Evolutionary conservation across 208 protist species (phyloP), one percentile per base, ranked within the genome.

Genomic region (Trypanosoma melophagium): DNA sequence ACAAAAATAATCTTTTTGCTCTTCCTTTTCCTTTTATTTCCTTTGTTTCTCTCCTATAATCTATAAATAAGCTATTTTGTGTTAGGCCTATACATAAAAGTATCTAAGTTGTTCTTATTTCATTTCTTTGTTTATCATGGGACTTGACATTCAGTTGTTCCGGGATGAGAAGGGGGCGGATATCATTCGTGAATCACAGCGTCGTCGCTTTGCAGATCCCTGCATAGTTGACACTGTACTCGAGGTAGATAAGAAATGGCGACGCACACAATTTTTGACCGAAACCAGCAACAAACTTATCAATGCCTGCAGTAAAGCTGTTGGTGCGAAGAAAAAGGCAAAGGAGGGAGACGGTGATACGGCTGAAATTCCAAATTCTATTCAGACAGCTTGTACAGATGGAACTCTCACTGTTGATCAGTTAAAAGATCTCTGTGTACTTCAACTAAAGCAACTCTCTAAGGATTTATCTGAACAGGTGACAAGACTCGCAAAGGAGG

Each of bases 61-160:
- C 28, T 35, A 5, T 35, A 35, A 35, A 35, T 35, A 35, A 35
- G 1, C 5, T 35, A 35, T 35, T 35, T 35, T 35, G 3, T 49
- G 10, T 44, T 31, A 21, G n/a, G 7, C 10, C 7, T 68, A 62
- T 59, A 64, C 3, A 21, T 64, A 65, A 28, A 63, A n/a, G 44
- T 60, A 31, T 60, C 8, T 45, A 58, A 1, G 28, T 56, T 28
- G 13, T 38, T 55, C 4, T 53, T 67, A 69, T 58, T 35, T 69
- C 17, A n/a, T 65, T 56, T 60, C 28, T 25, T 19, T 44, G 56
- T 59, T 10, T 10, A 41, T 40, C 12, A 97, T 94, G 89, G 89
- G 96, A 65, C 88, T 99, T 41, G 98, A 99, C 80, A 98, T 99
- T 71, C 78, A 92, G 42, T 72, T 98, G 10, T 98, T 99, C 64